Evolutionary conservation across 2,329 filamentous ascomycete genomes (phyloP).

Genomic region (Aspergillus sp.): DNA sequence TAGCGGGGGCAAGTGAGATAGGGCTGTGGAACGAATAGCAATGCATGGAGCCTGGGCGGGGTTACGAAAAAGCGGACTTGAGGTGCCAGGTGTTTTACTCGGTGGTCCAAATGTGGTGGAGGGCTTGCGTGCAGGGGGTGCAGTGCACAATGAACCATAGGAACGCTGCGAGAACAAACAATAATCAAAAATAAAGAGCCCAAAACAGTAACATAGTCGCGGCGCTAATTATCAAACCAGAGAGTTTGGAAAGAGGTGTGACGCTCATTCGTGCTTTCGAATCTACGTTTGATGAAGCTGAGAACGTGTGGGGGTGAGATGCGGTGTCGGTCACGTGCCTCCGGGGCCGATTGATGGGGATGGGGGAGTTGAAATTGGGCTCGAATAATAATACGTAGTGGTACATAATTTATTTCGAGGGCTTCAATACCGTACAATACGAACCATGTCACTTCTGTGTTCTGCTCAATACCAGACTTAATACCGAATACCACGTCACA

Average conservation of each 20-base stretch:
- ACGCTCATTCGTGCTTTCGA: slow-evolving; percentile 2
- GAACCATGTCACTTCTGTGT: not conserved
- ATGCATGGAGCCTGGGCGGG: slow-evolving; percentile 6
- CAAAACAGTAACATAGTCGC: slow-evolving; percentile 6
- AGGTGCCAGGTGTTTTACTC: not conserved
- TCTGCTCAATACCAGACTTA: not conserved
- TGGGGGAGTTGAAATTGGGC: not conserved
- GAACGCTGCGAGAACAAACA: not conserved
- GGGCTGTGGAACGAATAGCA: slow-evolving; percentile 10
- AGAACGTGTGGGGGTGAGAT: slow-evolving; percentile 12
- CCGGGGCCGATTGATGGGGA: not conserved
- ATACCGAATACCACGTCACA: slow-evolving; percentile 17
- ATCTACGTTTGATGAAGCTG: slow-evolving; percentile 10
- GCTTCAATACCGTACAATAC: not conserved
- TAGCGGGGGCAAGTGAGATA: slow-evolving; percentile 4
- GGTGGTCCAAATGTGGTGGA: slow-evolving; percentile 1
- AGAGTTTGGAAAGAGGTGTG: not conserved
- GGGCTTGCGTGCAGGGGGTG: not conserved
- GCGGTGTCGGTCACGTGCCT: slow-evolving; percentile 3
- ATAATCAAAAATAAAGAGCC: not conserved
- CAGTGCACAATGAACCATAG: not conserved
- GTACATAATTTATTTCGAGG: not conserved
- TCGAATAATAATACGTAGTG: not conserved
- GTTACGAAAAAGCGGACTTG: slow-evolving; percentile 3
- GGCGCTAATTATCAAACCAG: slow-evolving; percentile 2